Base-by-base conservation (phyloP, 1,284 basidiomycete species). In the Jaminaea rosea region DNA sequence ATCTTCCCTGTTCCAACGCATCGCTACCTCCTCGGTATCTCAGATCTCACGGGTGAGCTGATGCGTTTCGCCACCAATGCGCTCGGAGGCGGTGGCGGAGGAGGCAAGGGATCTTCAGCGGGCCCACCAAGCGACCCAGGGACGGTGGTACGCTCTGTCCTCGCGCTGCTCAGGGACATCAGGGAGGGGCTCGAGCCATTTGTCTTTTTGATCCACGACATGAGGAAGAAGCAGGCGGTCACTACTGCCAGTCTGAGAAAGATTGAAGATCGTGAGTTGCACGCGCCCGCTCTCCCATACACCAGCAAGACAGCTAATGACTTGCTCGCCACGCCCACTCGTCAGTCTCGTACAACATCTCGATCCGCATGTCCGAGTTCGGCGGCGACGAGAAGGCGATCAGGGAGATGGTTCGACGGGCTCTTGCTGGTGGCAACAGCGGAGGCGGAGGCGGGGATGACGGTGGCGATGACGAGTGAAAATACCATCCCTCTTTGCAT, bases 21-120 rank as follows among this genome's bases (percentile, higher is more conserved):
- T 49, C 91, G 96, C 65, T 97, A 96, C 72, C 78, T 96, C 13
- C 81, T 97, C 1, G 93, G 93, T 13, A 77, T 96, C 26, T 90
- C 88, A 1, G 93, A 98, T 74, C 78, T 98, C 28, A 94, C 90
- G 0, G 93, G 93, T 37, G 93, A 97, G 75, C 81, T 93, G n/a
- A 97, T 97, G 93, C 82, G 93, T 31, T 87, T 86, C 58, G 89
- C 90, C 3, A 94, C 65, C 45, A 72, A 73, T 44, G 58, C 65
- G 5, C 62, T 67, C 21, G 64, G 58, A 8, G 49, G 55, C 34
- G 55, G 39, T 36, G 34, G 34, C 4, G 15, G 39, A n/a, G 24
- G 24, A 42, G 39, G 53, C 49, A 19, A n/a, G n/a, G n/a, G n/a
- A n/a, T n/a, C n/a, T n/a, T n/a, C n/a, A n/a, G n/a, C n/a, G n/a